Evolutionary conservation across 768 basidiomycete genomes (phyloP).

Genomic region (Phlegmacium glaucopus): DNA sequence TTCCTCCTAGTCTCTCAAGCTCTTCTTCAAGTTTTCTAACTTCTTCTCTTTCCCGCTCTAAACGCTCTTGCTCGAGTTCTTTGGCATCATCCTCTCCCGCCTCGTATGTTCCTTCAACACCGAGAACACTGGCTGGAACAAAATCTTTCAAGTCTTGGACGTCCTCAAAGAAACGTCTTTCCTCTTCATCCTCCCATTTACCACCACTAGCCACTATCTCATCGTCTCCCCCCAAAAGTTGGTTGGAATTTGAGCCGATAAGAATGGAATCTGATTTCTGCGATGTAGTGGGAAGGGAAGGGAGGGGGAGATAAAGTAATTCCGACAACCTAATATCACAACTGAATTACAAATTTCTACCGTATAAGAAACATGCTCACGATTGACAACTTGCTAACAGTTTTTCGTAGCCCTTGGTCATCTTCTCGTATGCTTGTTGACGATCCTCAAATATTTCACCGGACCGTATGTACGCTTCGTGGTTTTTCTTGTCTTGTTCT

Average conservation of each 20-base stretch:
- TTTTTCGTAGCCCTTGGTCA: constrained; percentile 95
- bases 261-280: constrained; percentile 81
- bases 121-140: constrained; percentile 84
- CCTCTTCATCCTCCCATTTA: constrained; percentile 99
- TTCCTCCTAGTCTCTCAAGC: constrained; percentile 54
- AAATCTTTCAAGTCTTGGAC: constrained; percentile 88
- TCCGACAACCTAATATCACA: constrained; percentile 71
- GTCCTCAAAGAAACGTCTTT: constrained; percentile 90
- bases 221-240: constrained; percentile 48
- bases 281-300: constrained; percentile 76
- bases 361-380: constrained; percentile 37
- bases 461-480: constrained; percentile 98
- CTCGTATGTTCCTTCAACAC: constrained; percentile 52
- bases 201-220: constrained; percentile 57
- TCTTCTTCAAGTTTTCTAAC: constrained; percentile 76
- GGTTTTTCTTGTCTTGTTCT: constrained; percentile 95
- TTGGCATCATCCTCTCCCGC: constrained; percentile 41
- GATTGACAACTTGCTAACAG: constrained; percentile 84
- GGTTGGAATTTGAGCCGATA: constrained; percentile 51
- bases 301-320: constrained; percentile 78
- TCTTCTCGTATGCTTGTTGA: constrained; percentile 98
- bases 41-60: constrained; percentile 62
- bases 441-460: constrained; percentile 99
- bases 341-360: constrained; percentile 9
- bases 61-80: constrained; percentile 47